phyloP scores from a whole-genome alignment of 345 rosid genomes.

The Hypericum perforatum region DNA sequence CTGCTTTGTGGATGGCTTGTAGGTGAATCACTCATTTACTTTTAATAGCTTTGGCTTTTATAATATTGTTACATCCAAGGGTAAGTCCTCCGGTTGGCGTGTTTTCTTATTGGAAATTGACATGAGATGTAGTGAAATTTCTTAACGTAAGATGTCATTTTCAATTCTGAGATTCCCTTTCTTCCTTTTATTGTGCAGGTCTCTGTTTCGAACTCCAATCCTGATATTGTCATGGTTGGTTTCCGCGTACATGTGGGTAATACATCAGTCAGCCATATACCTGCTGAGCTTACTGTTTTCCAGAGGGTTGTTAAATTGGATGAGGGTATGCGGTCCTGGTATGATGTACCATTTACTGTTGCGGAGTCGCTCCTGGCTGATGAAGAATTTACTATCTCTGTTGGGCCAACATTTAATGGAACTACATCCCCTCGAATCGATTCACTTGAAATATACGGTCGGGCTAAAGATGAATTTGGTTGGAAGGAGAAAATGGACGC shows the following conservation, averaged over 20 bases:
- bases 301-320: constrained; percentile 90
- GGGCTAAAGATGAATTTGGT: constrained; percentile 97
- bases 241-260: constrained; percentile 90
- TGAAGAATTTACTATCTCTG: constrained; percentile 77
- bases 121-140: too few relatives aligned
- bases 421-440: constrained; percentile 79
- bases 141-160: background rate
- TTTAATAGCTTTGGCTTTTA: too few relatives aligned
- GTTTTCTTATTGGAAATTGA: too few relatives aligned
- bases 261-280: constrained; percentile 81
- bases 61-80: too few relatives aligned
- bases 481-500: constrained; percentile 98
- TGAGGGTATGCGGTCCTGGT: constrained; percentile 95
- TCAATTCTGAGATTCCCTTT: background rate
- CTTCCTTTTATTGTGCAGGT: constrained; percentile 39
- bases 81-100: too few relatives aligned
- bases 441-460: constrained; percentile 89
- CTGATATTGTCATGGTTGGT: constrained; percentile 96
- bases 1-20: too few relatives aligned
- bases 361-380: constrained; percentile 97
- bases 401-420: constrained; percentile 80
- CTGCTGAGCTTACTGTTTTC: constrained; percentile 75
- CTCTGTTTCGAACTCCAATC: constrained; percentile 83
- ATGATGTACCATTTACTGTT: constrained; percentile 90
- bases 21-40: too few relatives aligned